Percentiles rank a stretch among this genome's conserved stretches.
Evolutionary conservation across 2,329 filamentous ascomycete species (phyloP).

Genomic region (Cercospora sp.): DNA sequence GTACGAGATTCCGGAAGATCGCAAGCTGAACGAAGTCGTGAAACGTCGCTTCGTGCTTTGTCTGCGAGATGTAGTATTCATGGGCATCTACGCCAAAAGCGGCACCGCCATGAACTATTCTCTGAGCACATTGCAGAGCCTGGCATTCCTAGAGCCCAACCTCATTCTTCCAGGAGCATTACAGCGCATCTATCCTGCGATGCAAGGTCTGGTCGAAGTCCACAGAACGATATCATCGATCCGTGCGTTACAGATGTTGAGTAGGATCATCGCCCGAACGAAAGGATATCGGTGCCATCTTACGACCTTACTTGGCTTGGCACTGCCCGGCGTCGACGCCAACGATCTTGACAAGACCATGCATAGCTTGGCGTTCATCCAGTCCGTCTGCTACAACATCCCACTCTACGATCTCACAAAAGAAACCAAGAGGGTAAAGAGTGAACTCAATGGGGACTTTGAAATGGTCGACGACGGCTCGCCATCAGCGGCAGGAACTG

Average conservation of each 20-base stretch:
- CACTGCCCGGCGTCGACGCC: constrained; percentile 92
- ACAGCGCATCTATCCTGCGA: constrained; percentile 93
- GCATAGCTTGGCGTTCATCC: constrained; percentile 91
- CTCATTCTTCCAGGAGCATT: constrained; percentile 89
- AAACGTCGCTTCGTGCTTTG: constrained; percentile 87
- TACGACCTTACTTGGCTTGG: constrained; percentile 87
- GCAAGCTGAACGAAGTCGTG: constrained; percentile 75
- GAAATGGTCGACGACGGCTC: constrained; percentile 34
- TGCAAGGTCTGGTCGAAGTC: constrained; percentile 95
- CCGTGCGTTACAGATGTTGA: constrained; percentile 86
- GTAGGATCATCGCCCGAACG: constrained; percentile 84
- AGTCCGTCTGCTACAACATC: constrained; percentile 93
- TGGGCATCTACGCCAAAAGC: constrained; percentile 97
- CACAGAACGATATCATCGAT: constrained; percentile 94
- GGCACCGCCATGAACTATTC: constrained; percentile 88
- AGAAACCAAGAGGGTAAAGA: constrained; percentile 46
- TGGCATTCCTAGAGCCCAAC: constrained; percentile 87
- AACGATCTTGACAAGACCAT: constrained; percentile 97
- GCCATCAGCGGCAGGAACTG: constrained; percentile 32
- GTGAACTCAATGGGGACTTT: constrained; percentile 37
- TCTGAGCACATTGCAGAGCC: constrained; percentile 80
- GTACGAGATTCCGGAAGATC: constrained; percentile 77
- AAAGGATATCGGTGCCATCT: constrained; percentile 98
- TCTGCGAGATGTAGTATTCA: constrained; percentile 89
- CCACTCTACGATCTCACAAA: constrained; percentile 81